Evolutionary conservation across 2,329 filamentous ascomycete genomes (phyloP).

Genomic region (Fusarium secorum): DNA sequence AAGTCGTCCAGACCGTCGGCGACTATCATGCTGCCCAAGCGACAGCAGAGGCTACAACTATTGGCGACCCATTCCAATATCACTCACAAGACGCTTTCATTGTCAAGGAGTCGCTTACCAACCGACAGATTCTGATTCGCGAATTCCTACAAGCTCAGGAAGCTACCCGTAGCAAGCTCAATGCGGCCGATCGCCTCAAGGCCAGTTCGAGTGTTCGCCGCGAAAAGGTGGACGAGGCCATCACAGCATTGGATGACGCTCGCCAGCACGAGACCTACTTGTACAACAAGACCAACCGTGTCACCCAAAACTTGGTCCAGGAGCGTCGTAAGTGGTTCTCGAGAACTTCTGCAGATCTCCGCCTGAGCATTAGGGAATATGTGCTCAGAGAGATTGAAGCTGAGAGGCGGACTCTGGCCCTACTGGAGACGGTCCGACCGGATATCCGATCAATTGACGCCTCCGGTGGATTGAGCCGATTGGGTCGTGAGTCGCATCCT

Average conservation of each 20-base stretch:
- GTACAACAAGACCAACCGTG: slow-evolving; percentile 83
- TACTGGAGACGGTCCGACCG: slow-evolving; percentile 90
- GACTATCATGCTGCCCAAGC: slow-evolving; percentile 97
- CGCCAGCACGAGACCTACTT: slow-evolving; percentile 82
- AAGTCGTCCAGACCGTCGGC: slow-evolving; percentile 89
- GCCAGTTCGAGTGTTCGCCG: slow-evolving; percentile 84
- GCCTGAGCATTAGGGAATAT: slow-evolving; percentile 86
- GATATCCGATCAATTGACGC: slow-evolving; percentile 94
- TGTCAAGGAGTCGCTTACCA: slow-evolving; percentile 97
- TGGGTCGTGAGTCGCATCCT: slow-evolving; percentile 90
- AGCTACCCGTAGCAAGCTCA: slow-evolving; percentile 79
- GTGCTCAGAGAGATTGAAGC: slow-evolving; percentile 95
- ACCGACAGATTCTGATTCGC: slow-evolving; percentile 93
- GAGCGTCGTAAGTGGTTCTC: slow-evolving; percentile 93
- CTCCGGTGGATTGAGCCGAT: slow-evolving; percentile 85
- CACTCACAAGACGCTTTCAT: slow-evolving; percentile 96
- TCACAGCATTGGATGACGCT: slow-evolving; percentile 87
- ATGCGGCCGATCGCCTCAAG: slow-evolving; percentile 88
- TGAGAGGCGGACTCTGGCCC: slow-evolving; percentile 88
- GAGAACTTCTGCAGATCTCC: slow-evolving; percentile 83
- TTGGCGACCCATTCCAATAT: slow-evolving; percentile 93
- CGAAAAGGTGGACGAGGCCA: slow-evolving; percentile 99
- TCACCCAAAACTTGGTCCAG: slow-evolving; percentile 86
- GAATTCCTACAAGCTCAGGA: slow-evolving; percentile 94
- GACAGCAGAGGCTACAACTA: slow-evolving; percentile 92